Percentiles rank a stretch among this genome's conserved stretches.
Conservation (phyloP, 768 basidiomycete genomes). For the Psilocybe azurescens region DNA sequence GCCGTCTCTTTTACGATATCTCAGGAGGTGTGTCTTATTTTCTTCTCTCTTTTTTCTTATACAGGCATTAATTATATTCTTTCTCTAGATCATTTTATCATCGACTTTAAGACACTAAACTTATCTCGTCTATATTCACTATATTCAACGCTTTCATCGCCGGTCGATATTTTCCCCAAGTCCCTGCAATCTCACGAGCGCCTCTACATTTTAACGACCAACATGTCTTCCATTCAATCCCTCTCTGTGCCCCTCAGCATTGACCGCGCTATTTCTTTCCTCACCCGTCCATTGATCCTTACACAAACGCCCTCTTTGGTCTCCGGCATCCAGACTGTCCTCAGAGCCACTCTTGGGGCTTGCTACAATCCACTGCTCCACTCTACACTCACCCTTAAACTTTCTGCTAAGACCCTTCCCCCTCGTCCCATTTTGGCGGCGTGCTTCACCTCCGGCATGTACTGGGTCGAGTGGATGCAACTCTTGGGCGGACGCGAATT, state of each 20-base stretch:
- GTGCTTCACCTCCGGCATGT: conserved; percentile 36
- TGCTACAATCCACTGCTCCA: conserved; percentile 23
- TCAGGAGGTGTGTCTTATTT: conserved; percentile 12
- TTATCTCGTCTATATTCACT: conserved; percentile 7
- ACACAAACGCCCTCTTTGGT: conserved; percentile 29
- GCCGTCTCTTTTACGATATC: conserved; percentile 12
- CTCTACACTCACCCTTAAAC: conserved; percentile 29
- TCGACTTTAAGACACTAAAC: not conserved
- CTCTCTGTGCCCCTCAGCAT: conserved; percentile 28
- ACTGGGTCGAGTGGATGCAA: conserved; percentile 43
- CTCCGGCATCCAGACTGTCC: conserved; percentile 31
- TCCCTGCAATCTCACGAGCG: conserved; percentile 10
- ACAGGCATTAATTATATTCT: not conserved
- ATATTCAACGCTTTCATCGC: conserved; percentile 18
- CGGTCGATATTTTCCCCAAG: conserved; percentile 22
- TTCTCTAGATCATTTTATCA: conserved; percentile 7
- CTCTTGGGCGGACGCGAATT: conserved; percentile 39
- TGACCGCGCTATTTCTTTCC: conserved; percentile 38
- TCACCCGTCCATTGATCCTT: conserved; percentile 40
- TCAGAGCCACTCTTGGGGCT: conserved; percentile 36
- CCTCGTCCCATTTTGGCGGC: conserved; percentile 41
- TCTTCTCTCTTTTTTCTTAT: not conserved
- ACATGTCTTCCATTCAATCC: conserved; percentile 17
- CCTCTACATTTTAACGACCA: conserved; percentile 14
- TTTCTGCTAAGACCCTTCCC: conserved; percentile 34